Conservation (phyloP, 2,329 filamentous ascomycete genomes). For the Calonectria pseudoreteaudii region DNA sequence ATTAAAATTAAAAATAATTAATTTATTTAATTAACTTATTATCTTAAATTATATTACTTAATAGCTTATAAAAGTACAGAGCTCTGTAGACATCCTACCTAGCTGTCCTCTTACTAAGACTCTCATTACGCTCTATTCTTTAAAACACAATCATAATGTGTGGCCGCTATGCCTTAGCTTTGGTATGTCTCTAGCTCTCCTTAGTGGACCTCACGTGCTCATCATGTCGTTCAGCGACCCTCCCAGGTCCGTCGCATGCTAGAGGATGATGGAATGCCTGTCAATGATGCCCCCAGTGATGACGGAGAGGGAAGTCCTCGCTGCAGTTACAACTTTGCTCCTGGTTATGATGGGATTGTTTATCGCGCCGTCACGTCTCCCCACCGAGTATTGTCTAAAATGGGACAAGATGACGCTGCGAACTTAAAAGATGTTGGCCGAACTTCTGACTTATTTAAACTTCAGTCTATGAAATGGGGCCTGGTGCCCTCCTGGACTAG, state of each 20-base stretch:
- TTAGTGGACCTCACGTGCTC: not conserved
- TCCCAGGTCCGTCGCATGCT: conserved; percentile 81
- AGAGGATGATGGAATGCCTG: conserved; percentile 78
- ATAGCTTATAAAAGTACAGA: too few relatives aligned
- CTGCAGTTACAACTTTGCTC: conserved; percentile 93
- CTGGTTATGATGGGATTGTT: conserved; percentile 85
- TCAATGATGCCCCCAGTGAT: conserved; percentile 78
- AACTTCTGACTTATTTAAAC: conserved; percentile 71
- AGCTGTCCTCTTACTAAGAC: too few relatives aligned
- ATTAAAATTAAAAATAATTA: too few relatives aligned
- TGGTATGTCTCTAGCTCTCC: conserved; percentile 42
- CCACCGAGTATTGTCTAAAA: conserved; percentile 50
- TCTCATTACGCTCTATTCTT: too few relatives aligned
- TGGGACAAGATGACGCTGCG: not conserved
- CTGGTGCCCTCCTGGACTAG: conserved; percentile 95
- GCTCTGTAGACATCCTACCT: too few relatives aligned
- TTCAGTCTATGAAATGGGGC: conserved; percentile 97
- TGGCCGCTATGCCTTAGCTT: conserved; percentile 50
- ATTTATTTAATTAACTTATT: too few relatives aligned
- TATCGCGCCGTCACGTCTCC: conserved; percentile 82
- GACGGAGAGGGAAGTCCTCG: conserved; percentile 70
- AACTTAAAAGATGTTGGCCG: conserved; percentile 7
- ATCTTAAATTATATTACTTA: too few relatives aligned
- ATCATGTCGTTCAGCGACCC: conserved; percentile 68
- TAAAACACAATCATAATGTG: conserved; percentile 51